Base-by-base conservation (phyloP, 441 rosid species). In the Rhodomyrtus psidioides region DNA sequence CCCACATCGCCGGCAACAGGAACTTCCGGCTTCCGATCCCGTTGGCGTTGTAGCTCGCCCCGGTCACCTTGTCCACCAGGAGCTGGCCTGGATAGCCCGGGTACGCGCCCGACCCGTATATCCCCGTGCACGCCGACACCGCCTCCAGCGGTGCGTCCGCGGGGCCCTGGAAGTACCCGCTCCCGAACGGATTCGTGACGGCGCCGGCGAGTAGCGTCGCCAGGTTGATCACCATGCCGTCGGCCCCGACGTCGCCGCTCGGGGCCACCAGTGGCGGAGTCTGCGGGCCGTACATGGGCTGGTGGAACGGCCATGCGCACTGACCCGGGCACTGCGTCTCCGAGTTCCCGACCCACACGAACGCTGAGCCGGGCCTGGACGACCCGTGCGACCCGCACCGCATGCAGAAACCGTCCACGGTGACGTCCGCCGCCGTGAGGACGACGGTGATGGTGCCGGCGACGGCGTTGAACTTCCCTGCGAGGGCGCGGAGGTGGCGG, bases 401-500 rank as follows among this genome's bases (percentile, higher is more conserved):
- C 85, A 84, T 60, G 27, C 85, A 84, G 26, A 84, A 84, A 14
- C 76, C 85, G 44, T 84, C 85, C 19, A 84, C 79, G n/a, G 81
- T 54, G 55, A 84, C 85, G 39, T 84, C 85, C 39, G 75, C 42
- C 26, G 85, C 81, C 7, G 85, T 84, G 9, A 84, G 34, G 55
- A 84, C 85, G 21, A 84, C 93, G 88, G 91, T 94, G 49, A 96
- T 93, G 14, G 95, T 83, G 83, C 88, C 88, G 6, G 86, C 53
- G 10, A 88, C 88, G 82, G 89, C 89, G 85, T 86, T 86, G 24
- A 86, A 53, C 34, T 94, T 94, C 1, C 89, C 83, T 57, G 96
- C 96, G 28, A 95, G 53, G 27, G 94, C 97, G 14, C 87, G 91
- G 27, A 96, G 86, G 85, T 93, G 91, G 42, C 54, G 57, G 65